phyloP scores from a whole-genome alignment of 2,329 filamentous ascomycete genomes.

The Tricladium varicosporioides region DNA sequence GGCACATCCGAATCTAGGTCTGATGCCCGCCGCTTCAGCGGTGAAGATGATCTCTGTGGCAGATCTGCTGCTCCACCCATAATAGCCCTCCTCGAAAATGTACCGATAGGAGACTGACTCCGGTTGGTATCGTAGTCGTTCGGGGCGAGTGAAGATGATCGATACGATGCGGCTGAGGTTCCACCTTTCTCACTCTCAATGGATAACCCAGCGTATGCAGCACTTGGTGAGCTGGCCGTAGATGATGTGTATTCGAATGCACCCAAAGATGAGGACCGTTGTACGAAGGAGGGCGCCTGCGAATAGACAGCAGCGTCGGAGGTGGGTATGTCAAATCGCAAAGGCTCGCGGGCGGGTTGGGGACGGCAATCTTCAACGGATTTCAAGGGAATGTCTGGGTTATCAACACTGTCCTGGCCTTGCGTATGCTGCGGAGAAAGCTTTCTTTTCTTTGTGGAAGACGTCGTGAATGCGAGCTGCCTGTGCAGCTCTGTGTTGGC shows the following conservation, averaged over 20 bases:
- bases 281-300: conserved; percentile 45
- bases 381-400: conserved; percentile 30
- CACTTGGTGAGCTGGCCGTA: conserved; percentile 56
- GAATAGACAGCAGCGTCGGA: conserved; percentile 45
- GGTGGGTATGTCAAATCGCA: conserved; percentile 38
- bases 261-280: conserved; percentile 40
- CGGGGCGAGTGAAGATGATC: conserved; percentile 36
- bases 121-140: conserved; percentile 25
- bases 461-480: conserved; percentile 71
- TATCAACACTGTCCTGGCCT: conserved; percentile 23
- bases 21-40: conserved; percentile 60
- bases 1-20: conserved; percentile 28
- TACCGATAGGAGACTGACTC: conserved; percentile 51
- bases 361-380: conserved; percentile 40
- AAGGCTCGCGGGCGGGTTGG: conserved; percentile 43
- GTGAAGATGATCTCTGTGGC: conserved; percentile 61
- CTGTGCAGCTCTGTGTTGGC: conserved; percentile 34
- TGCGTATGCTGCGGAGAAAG: conserved; percentile 43
- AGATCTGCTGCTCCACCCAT: conserved; percentile 60
- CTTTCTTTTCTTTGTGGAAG: conserved; percentile 73
- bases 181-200: conserved; percentile 53
- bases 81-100: conserved; percentile 47
- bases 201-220: conserved; percentile 55
- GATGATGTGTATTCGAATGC: conserved; percentile 52
- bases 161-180: conserved; percentile 21